Conservation (phyloP, 345 rosid genomes). For the Noccaea caerulescens region DNA sequence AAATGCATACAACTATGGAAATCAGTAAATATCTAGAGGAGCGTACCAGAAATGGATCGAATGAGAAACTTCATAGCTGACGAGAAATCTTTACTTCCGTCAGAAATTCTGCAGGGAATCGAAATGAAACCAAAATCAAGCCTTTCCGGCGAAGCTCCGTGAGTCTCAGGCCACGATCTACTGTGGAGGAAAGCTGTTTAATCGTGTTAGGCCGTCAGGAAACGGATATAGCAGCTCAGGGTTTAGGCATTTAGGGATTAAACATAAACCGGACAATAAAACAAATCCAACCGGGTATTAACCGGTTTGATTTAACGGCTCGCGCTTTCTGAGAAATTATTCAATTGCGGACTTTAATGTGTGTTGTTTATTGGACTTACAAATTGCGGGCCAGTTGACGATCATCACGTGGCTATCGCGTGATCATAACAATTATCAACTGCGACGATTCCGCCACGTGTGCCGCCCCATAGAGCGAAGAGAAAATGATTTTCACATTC, state of each 20-base stretch:
- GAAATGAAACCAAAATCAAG: neutral
- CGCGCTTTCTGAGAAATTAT: neutral
- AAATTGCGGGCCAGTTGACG: neutral
- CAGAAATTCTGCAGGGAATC: neutral
- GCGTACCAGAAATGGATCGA: conserved; percentile 51
- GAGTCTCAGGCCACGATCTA: conserved; percentile 10
- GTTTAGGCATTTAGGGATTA: conserved; percentile 33
- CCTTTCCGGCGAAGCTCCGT: conserved; percentile 32
- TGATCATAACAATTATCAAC: conserved; percentile 5
- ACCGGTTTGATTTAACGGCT: conserved; percentile 22
- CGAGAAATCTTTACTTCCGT: neutral
- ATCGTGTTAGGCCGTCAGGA: conserved; percentile 35
- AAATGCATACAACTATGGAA: neutral
- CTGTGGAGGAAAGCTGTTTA: conserved; percentile 7
- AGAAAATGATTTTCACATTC: neutral
- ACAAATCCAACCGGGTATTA: conserved; percentile 1
- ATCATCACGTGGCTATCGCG: conserved; percentile 22
- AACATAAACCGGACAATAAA: conserved; percentile 25
- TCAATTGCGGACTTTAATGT: neutral
- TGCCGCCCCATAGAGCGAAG: neutral
- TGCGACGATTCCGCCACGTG: conserved; percentile 24
- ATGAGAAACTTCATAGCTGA: conserved; percentile 59
- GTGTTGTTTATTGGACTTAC: neutral
- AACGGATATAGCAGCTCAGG: conserved; percentile 10
- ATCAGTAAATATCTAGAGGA: neutral